phyloP scores from a whole-genome alignment of 2,329 filamentous ascomycete genomes.

The Cladophialophora immunda region DNA sequence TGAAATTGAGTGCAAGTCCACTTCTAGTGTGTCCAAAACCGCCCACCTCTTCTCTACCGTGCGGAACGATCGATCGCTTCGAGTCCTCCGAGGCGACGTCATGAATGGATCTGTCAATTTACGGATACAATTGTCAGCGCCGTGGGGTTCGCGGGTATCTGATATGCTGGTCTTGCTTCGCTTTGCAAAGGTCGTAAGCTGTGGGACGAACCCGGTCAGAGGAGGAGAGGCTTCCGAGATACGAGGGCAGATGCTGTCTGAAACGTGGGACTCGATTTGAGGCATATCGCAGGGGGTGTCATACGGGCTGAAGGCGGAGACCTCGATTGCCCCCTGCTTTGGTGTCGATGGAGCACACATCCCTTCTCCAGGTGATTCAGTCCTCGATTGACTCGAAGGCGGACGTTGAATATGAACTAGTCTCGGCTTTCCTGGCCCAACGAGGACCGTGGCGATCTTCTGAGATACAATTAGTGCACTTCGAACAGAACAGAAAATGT shows the following conservation, averaged over 20 bases:
- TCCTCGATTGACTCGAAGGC: constrained; percentile 19
- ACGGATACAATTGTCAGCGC: not conserved
- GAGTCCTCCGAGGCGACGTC: constrained; percentile 19
- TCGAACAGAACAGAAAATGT: not conserved
- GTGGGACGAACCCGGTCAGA: constrained; percentile 17
- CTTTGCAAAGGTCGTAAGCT: constrained; percentile 15
- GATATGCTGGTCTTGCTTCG: constrained; percentile 19
- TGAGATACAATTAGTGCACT: not conserved
- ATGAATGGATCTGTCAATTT: constrained; percentile 30
- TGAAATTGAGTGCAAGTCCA: not conserved
- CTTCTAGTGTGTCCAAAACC: not conserved
- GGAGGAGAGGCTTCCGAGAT: not conserved
- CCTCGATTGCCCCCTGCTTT: constrained; percentile 23
- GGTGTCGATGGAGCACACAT: constrained; percentile 29
- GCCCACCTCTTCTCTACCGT: constrained; percentile 12
- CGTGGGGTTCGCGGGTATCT: constrained; percentile 22
- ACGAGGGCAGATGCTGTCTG: not conserved
- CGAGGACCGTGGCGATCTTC: constrained; percentile 38
- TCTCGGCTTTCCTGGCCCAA: constrained; percentile 39
- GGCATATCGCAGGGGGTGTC: constrained; percentile 34
- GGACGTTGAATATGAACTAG: constrained; percentile 40
- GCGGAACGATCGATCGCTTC: constrained; percentile 13
- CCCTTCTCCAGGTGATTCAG: constrained; percentile 6
- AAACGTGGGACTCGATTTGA: constrained; percentile 13
- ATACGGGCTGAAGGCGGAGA: constrained; percentile 39